phyloP scores from a whole-genome alignment of 2,329 filamentous ascomycete genomes.

The Alternaria sp. region DNA sequence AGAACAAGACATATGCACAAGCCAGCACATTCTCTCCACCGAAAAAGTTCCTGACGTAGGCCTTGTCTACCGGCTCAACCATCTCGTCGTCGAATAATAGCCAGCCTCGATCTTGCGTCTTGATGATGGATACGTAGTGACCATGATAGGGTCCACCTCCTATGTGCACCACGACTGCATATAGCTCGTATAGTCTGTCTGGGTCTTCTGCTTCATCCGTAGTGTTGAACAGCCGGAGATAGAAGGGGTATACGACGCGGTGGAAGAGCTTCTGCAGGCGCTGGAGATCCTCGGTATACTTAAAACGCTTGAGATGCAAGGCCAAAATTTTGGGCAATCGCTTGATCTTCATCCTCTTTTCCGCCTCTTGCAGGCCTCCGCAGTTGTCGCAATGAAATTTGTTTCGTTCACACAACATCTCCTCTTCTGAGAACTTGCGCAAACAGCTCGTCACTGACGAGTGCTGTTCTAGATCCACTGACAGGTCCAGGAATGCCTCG shows the following conservation, averaged over 20 bases:
- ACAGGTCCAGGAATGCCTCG: conserved; percentile 93
- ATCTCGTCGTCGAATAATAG: conserved; percentile 97
- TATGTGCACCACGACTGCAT: conserved; percentile 96
- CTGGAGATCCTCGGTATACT: conserved; percentile 95
- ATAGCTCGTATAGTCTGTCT: conserved; percentile 93
- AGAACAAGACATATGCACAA: conserved; percentile 96
- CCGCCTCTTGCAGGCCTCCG: conserved; percentile 93
- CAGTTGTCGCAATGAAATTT: conserved; percentile 99
- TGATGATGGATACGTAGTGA: conserved; percentile 97
- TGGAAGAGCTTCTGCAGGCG: conserved; percentile 96
- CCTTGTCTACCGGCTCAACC: conserved; percentile 96
- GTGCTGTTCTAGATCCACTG: conserved; percentile 93
- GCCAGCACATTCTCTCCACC: conserved; percentile 85
- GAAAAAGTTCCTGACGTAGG: conserved; percentile 96
- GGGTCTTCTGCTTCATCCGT: conserved; percentile 94
- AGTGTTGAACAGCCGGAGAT: conserved; percentile 95
- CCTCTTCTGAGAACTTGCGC: conserved; percentile 94
- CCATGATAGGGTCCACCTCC: conserved; percentile 96
- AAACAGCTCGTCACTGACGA: conserved; percentile 95
- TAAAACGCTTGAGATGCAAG: conserved; percentile 94
- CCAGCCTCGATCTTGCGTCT: conserved; percentile 95
- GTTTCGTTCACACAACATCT: conserved; percentile 96
- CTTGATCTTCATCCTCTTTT: conserved; percentile 99
- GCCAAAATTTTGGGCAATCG: conserved; percentile 88
- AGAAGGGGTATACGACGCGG: conserved; percentile 94